Evolutionary conservation across 2,329 filamentous ascomycete species (phyloP).

Genomic region (Coniosporium tulheliwenetii): DNA sequence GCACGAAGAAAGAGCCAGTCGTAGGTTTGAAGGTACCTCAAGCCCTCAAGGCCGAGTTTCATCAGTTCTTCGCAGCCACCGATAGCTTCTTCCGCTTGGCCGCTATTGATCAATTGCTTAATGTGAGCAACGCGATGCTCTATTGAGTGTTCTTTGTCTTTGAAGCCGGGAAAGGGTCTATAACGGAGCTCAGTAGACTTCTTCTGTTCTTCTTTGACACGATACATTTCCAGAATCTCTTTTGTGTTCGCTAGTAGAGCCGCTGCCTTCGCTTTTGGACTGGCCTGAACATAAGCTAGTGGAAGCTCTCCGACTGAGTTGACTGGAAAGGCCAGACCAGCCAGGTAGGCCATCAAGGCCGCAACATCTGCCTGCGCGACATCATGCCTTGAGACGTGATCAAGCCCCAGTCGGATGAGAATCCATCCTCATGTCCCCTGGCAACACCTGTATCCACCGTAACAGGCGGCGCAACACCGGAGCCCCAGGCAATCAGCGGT

Average conservation of each 20-base stretch:
- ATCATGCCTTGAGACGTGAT: constrained; percentile 71
- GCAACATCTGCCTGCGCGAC: constrained; percentile 90
- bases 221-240: constrained; percentile 89
- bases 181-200: constrained; percentile 61
- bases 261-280: constrained; percentile 61
- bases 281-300: constrained; percentile 61
- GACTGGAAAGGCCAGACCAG: constrained; percentile 76
- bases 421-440: constrained; percentile 71
- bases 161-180: constrained; percentile 57
- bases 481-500: constrained; percentile 83
- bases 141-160: constrained; percentile 44
- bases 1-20: constrained; percentile 93
- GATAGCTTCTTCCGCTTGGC: constrained; percentile 62
- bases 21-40: constrained; percentile 93
- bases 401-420: constrained; percentile 79
- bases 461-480: constrained; percentile 67
- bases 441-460: constrained; percentile 38
- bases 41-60: constrained; percentile 58
- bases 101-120: constrained; percentile 47
- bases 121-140: constrained; percentile 56
- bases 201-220: constrained; percentile 81
- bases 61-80: constrained; percentile 63
- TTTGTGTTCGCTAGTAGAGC: constrained; percentile 73
- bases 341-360: constrained; percentile 85
- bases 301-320: constrained; percentile 94